Evolutionary conservation across 441 rosid species (phyloP), one percentile per base, ranked within the genome.

Genomic region (Arabidopsis lyrata): DNA sequence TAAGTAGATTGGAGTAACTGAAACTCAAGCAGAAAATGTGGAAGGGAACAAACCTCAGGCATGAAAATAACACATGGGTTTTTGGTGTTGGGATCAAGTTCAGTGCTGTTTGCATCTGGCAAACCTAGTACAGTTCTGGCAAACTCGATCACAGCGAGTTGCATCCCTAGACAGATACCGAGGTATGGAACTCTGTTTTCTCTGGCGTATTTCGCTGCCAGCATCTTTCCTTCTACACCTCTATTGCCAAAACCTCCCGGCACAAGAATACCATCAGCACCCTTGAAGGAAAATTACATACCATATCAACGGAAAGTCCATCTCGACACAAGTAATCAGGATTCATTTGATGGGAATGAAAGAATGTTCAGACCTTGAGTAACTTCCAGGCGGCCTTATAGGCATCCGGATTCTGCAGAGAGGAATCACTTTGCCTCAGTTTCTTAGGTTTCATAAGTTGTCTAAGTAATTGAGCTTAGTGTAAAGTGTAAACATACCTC

Each of bases 201-300:
- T 77, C 99, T 86, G 16, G 97, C 98, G 75, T 87, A 83, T 63
- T 85, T 91, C 1, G 98, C 95, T 27, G 99, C 93, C 18, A 86
- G 77, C 69, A 95, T 91, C 86, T 95, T 95, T 75, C 99, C 99
- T 78, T 88, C 73, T 50, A 95, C 97, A 15, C 99, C 99, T 77
- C 99, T 84, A 68, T 86, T 86, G 15, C 99, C 99, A 81, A 95
- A 95, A 47, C 99, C 99, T 80, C 99, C 99, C 0, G 99, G 99
- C 18, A 95, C 98, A 76, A 95, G 91, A 80, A 93, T 44, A 27
- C 97, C 99, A 84, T 93, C 89, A 50, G 98, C 93, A 73, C 85
- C 92, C 99, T 95, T 95, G 81, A 73, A 81, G 70, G 69, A 12
- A 61, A 45, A 50, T 80, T 22, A 55, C 45, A 49, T 14, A 59